Percentiles rank a stretch among this genome's conserved stretches.
Conservation (phyloP, 2,329 filamentous ascomycete species). For the Pseudopithomyces chartarum region DNA sequence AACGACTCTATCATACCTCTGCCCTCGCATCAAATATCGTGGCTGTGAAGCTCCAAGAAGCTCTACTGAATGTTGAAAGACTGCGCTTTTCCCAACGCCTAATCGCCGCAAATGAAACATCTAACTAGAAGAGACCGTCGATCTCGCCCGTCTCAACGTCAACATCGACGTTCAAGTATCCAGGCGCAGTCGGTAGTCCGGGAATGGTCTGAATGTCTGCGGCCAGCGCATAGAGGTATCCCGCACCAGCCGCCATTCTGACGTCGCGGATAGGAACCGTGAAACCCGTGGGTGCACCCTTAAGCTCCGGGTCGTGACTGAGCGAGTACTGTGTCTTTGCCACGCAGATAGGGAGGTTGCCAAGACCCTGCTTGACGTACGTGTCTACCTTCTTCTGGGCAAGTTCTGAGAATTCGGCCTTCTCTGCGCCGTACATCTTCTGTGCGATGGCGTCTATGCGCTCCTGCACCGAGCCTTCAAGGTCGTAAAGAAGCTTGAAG, state of each 20-base stretch:
- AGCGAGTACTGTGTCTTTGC: slow-evolving; percentile 99
- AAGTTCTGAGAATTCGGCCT: slow-evolving; percentile 90
- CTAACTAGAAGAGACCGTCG: slow-evolving; percentile 79
- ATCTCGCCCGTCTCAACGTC: slow-evolving; percentile 59
- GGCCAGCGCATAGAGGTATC: slow-evolving; percentile 80
- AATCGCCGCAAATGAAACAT: background rate
- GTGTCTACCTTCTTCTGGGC: slow-evolving; percentile 96
- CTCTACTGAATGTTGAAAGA: slow-evolving; percentile 11
- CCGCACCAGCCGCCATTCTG: slow-evolving; percentile 88
- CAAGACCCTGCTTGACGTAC: slow-evolving; percentile 90
- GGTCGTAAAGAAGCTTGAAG: slow-evolving; percentile 84
- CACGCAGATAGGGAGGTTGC: slow-evolving; percentile 91
- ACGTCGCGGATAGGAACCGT: slow-evolving; percentile 95
- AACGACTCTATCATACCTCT: slow-evolving; percentile 3
- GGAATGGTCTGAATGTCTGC: slow-evolving; percentile 99
- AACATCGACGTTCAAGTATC: slow-evolving; percentile 90
- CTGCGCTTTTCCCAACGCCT: slow-evolving; percentile 10
- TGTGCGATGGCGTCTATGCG: slow-evolving; percentile 90
- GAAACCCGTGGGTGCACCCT: slow-evolving; percentile 94
- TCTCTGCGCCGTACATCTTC: slow-evolving; percentile 91
- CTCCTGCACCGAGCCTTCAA: slow-evolving; percentile 78
- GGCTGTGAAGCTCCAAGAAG: slow-evolving; percentile 5
- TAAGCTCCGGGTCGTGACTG: slow-evolving; percentile 88
- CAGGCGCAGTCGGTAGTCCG: slow-evolving; percentile 90
- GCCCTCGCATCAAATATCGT: background rate